Conservation (phyloP, 2,329 filamentous ascomycete species). For the Sporothrix variecibatus region DNA sequence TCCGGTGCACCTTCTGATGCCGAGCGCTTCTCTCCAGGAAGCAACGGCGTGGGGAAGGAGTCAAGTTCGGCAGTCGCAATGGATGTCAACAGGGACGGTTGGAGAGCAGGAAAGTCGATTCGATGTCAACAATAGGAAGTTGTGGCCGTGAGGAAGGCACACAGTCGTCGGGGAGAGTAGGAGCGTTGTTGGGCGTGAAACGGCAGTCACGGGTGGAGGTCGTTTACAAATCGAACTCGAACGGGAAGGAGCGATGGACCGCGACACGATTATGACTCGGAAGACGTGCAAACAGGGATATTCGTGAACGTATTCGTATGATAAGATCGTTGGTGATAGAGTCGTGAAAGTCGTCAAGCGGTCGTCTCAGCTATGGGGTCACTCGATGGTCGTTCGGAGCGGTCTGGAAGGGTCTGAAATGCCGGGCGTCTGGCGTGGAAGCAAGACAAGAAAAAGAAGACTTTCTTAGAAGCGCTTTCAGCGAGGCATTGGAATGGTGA, state of each 20-base stretch:
- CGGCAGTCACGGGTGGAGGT: background rate
- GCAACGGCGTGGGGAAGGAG: background rate
- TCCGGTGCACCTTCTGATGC: background rate
- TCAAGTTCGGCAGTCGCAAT: background rate
- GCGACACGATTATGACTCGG: background rate
- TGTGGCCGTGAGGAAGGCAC: background rate
- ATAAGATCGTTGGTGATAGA: background rate
- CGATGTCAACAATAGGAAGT: background rate
- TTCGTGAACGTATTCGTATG: background rate
- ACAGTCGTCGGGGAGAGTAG: background rate
- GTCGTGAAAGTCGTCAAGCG: background rate
- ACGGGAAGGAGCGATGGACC: background rate
- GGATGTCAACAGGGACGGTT: background rate
- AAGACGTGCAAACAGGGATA: background rate
- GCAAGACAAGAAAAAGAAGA: background rate
- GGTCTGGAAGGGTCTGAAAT: background rate
- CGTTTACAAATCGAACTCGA: background rate
- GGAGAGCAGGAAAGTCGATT: background rate
- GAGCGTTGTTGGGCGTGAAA: background rate
- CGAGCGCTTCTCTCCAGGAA: background rate
- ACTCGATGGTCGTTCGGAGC: background rate
- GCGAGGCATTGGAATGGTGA: conserved; percentile 4
- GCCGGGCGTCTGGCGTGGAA: background rate
- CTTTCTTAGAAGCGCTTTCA: background rate
- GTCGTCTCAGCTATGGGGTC: background rate